These are phyloP conservation scores for Phytophthora sp. DNA, from an alignment of 352 stramenopile genomes.

Conservation along the genomic window DNA sequence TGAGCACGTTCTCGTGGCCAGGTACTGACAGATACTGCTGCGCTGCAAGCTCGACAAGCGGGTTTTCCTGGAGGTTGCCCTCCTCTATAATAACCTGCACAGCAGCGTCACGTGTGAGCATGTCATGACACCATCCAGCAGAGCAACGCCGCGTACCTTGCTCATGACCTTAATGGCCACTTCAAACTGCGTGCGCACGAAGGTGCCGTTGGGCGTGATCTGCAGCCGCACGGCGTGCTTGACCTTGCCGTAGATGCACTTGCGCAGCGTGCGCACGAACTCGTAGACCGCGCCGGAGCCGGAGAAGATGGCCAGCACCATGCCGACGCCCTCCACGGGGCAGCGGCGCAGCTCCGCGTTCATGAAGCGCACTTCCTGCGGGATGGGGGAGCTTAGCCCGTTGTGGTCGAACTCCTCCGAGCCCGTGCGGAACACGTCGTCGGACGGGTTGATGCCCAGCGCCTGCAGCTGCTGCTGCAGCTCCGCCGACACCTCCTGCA, in stretches of 20 bases:
- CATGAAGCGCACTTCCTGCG: slow-evolving; percentile 88
- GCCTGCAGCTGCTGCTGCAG: slow-evolving; percentile 82
- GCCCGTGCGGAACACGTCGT: slow-evolving; percentile 84
- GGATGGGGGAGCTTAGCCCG: slow-evolving; percentile 80
- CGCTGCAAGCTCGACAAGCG: slow-evolving; percentile 82
- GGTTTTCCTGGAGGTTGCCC: slow-evolving; percentile 88
- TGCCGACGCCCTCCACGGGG: slow-evolving; percentile 75
- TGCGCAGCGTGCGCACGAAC: slow-evolving; percentile 85
- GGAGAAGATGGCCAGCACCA: slow-evolving; percentile 83
- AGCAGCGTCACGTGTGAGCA: too few species aligned
- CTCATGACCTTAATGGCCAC: slow-evolving; percentile 91
- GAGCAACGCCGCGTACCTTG: too few species aligned
- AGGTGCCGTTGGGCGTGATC: slow-evolving; percentile 72
- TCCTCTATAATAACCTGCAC: slow-evolving; percentile 86
- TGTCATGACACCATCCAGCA: too few species aligned
- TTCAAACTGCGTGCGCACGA: slow-evolving; percentile 80
- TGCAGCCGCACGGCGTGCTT: slow-evolving; percentile 88
- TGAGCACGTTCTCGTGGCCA: slow-evolving; percentile 85
- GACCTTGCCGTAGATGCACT: slow-evolving; percentile 90
- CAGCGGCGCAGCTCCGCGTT: slow-evolving; percentile 84
- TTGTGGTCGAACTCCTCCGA: slow-evolving; percentile 81
- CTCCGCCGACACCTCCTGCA: slow-evolving; percentile 71
- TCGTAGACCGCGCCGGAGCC: slow-evolving; percentile 84
- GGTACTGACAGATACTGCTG: slow-evolving; percentile 85
- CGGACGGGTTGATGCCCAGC: slow-evolving; percentile 80